These are phyloP conservation scores for Apocynum venetum DNA, from an alignment of 257 asterid genomes.

Conservation along the genomic window DNA sequence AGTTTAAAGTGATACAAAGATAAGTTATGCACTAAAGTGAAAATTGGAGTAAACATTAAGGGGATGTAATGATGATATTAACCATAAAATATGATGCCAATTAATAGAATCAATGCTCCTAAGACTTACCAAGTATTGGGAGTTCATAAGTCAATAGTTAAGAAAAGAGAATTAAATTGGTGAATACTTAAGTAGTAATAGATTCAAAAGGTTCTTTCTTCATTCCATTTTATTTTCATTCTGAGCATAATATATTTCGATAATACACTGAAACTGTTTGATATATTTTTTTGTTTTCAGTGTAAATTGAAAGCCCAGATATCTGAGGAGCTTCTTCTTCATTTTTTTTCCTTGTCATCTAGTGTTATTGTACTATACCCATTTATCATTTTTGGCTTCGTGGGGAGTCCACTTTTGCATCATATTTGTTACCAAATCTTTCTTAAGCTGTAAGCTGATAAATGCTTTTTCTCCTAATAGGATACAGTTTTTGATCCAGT, in stretches of 20 bases:
- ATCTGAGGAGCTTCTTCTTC: not conserved
- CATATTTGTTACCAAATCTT: not conserved
- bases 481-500: constrained; percentile 87
- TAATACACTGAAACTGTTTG: not conserved
- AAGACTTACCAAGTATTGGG: no score
- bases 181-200: not conserved
- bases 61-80: not conserved
- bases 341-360: not conserved
- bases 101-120: no score
- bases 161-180: not conserved
- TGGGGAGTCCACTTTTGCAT: not conserved
- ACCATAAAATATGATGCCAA: not conserved
- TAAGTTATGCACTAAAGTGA: not conserved
- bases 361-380: not conserved
- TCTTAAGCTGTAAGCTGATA: not conserved
- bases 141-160: not conserved
- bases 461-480: constrained; percentile 29
- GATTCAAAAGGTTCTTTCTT: not conserved
- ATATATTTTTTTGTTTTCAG: not conserved
- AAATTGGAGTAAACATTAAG: not conserved
- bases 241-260: not conserved
- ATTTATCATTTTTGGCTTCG: not conserved
- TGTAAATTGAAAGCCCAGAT: not conserved
- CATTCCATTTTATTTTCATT: not conserved
- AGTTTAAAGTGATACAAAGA: not conserved